These are phyloP conservation scores for Evansstolkia leycettana DNA, from an alignment of 495 filamentous ascomycete genomes.

Conservation along the genomic window DNA sequence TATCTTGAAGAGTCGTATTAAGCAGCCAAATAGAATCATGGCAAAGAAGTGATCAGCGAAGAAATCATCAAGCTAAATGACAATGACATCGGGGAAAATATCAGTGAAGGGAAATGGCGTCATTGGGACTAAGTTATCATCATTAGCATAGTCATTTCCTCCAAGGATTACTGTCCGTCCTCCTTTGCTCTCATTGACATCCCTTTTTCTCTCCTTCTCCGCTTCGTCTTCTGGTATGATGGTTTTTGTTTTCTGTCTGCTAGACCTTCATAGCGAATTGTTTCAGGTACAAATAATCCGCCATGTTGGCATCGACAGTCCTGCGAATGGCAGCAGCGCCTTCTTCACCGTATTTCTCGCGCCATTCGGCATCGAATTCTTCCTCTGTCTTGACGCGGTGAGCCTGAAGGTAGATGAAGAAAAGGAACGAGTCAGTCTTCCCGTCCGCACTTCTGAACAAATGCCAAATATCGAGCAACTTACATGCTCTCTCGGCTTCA, in stretches of 20 bases:
- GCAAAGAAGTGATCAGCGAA: too few species aligned
- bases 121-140: constrained; percentile 21
- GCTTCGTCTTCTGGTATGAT: background rate
- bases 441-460: constrained; percentile 3
- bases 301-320: constrained; percentile 65
- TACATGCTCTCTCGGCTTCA: constrained; percentile 64
- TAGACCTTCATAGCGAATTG: constrained; percentile 66
- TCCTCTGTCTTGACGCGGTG: constrained; percentile 50
- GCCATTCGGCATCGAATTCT: constrained; percentile 68
- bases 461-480: constrained; percentile 21
- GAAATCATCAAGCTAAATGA: too few species aligned
- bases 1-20: background rate
- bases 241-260: background rate
- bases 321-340: constrained; percentile 62
- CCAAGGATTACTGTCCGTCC: background rate
- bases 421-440: background rate
- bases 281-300: constrained; percentile 89
- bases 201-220: too few species aligned
- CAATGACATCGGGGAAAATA: too few species aligned
- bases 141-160: constrained; percentile 4
- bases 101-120: constrained; percentile 12
- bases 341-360: constrained; percentile 67
- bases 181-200: background rate
- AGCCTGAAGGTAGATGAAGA: constrained; percentile 30
- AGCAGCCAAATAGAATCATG: background rate